These are phyloP conservation scores for Tolypocladium tropicale DNA, from an alignment of 2,329 filamentous ascomycete species.

Conservation along the genomic window DNA sequence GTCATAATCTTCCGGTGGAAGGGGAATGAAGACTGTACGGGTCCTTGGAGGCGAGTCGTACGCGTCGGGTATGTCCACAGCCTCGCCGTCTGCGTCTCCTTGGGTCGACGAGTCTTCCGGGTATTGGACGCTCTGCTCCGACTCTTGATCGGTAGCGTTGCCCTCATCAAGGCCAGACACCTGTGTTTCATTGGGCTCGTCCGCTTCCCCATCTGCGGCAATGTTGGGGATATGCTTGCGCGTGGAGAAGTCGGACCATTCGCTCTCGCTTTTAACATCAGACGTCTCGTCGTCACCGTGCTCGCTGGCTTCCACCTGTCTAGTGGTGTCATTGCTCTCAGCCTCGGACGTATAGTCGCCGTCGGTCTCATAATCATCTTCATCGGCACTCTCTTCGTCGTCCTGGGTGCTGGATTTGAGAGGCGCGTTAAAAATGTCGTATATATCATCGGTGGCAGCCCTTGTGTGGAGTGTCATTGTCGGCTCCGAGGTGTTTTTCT, in stretches of 20 bases:
- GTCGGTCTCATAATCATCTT: slow-evolving; percentile 63
- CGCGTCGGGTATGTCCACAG: slow-evolving; percentile 28
- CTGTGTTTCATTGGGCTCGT: slow-evolving; percentile 22
- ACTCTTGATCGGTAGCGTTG: slow-evolving; percentile 18
- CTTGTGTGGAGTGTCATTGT: slow-evolving; percentile 97
- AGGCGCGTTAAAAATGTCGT: slow-evolving; percentile 91
- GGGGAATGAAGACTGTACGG: slow-evolving; percentile 61
- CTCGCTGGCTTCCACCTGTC: slow-evolving; percentile 44
- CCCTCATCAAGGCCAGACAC: slow-evolving; percentile 21
- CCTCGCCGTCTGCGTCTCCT: slow-evolving; percentile 25
- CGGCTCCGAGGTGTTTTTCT: slow-evolving; percentile 67
- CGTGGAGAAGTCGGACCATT: slow-evolving; percentile 82
- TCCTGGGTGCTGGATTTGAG: slow-evolving; percentile 14
- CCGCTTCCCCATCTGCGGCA: slow-evolving; percentile 18
- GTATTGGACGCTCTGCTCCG: slow-evolving; percentile 6
- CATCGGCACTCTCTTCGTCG: slow-evolving; percentile 37
- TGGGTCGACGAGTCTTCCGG: background rate
- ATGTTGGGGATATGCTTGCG: slow-evolving; percentile 56
- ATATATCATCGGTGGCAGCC: slow-evolving; percentile 94
- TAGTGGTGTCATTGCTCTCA: slow-evolving; percentile 74
- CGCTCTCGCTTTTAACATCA: slow-evolving; percentile 57
- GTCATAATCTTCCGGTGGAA: slow-evolving; percentile 80
- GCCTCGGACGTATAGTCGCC: slow-evolving; percentile 73
- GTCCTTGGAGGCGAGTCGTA: slow-evolving; percentile 38
- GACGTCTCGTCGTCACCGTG: slow-evolving; percentile 37